Evolutionary conservation across 495 filamentous ascomycete genomes (phyloP), one percentile per base, ranked within the genome.

Genomic region (Hypoxylon intermedium): DNA sequence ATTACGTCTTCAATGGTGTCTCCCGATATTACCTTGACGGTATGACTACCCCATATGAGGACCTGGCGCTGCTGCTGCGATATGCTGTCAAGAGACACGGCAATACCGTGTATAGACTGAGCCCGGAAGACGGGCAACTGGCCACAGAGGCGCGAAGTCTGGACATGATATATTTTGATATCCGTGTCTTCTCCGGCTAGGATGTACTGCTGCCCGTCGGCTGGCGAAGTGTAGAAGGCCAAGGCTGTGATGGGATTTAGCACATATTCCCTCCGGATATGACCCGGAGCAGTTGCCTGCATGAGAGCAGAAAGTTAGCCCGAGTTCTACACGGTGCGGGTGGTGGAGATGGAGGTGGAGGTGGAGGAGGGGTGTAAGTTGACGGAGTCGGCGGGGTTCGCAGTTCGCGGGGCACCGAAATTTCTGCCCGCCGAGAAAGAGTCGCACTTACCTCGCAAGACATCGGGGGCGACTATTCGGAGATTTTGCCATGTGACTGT

Each of bases 141-240:
- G 9, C 61, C 61, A 13, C 83, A 52, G 5, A 80, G 62, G 12
- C 49, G 63, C 2, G 71, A 68, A 6, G 55, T 72, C 16, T 68
- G 43, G 30, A 70, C 69, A 23, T 86, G 71, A 60, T 88, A 83
- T 26, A 89, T 67, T 42, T 83, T 84, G n/a, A 97, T 68, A 37
- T 82, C 86, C 2, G 81, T 81, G 24, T 92, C 92, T 71, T 95
- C 90, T 68, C 87, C 93, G 0, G 82, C 83, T 7, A 97, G 70
- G 11, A 96, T 65, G 19, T 78, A 77, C 20, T 75, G 53, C 57
- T 69, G 53, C 31, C 63, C 71, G 21, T 69, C 54, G 1, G 31
- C 58, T 34, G 63, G 58, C 5, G 58, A 48, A 24, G 42, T 62
- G 57, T 71, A 74, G 42, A 85, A 80, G 18, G 78, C 79, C 12